Percentiles rank a stretch among this genome's conserved stretches.
Evolutionary conservation across 441 rosid species (phyloP).

Genomic region (Pelargonium myrrhifolium): DNA sequence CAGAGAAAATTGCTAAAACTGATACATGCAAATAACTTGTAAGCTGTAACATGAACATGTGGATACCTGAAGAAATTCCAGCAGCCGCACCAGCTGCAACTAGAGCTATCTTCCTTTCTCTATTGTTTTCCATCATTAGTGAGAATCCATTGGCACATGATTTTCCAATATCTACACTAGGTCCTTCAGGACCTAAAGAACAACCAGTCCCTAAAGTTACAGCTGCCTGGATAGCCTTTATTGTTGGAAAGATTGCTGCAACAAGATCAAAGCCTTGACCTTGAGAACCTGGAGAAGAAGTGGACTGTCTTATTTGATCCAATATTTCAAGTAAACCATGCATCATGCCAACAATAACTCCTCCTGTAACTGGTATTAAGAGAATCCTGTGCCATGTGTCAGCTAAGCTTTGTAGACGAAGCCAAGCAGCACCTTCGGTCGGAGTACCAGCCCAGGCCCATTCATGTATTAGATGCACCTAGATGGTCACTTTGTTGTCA

Average conservation of each 20-base stretch:
- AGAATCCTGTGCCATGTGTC: conserved; percentile 97
- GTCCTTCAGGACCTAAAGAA: conserved; percentile 95
- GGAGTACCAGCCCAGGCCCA: conserved; percentile 99
- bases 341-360: conserved; percentile 96
- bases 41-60: background rate
- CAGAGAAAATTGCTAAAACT: background rate
- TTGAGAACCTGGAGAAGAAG: conserved; percentile 36
- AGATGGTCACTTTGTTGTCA: conserved; percentile 12
- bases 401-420: conserved; percentile 70
- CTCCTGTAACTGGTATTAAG: conserved; percentile 82
- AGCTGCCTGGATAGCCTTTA: conserved; percentile 93
- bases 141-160: conserved; percentile 89
- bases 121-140: conserved; percentile 86
- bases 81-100: conserved; percentile 97
- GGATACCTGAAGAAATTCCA: conserved; percentile 87
- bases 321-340: conserved; percentile 86
- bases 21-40: background rate
- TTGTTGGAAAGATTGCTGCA: conserved; percentile 71
- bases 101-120: conserved; percentile 89
- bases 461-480: conserved; percentile 89
- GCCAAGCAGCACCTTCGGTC: conserved; percentile 93
- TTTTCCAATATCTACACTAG: conserved; percentile 93
- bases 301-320: conserved; percentile 66
- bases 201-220: conserved; percentile 91
- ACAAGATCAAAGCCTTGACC: conserved; percentile 69